Base-by-base conservation (phyloP, 225 moss, liverwort and hornwort genomes). In the Ulota crispa region DNA sequence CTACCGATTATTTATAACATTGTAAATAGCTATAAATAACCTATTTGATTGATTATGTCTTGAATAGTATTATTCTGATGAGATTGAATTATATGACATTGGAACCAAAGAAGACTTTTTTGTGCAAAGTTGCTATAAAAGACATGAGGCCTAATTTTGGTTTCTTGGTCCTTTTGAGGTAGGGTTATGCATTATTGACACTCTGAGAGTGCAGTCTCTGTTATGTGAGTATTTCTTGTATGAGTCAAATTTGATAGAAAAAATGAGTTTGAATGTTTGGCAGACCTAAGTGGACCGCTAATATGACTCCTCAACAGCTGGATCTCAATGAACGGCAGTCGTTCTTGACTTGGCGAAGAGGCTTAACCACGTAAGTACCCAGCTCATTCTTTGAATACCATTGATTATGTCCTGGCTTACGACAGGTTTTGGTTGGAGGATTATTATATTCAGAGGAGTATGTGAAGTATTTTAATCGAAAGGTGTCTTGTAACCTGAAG, bases 281-380 rank as follows among this genome's bases (percentile, higher is more conserved):
- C 93, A 98, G 97, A 84, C 99, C 99, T 7, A 75, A 89, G 54
- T 99, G 96, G 99, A 90, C 80, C 60, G 83, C 92, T 9, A 92
- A 88, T 34, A 96, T 93, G 96, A 99, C 93, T 47, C 91, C 92
- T n/a, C 93, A 99, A 57, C 85, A 94, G 83, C 85, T 99, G 57
- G 94, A 99, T 81, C 87, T 92, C 30, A 89, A 90, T 73, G 99
- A 99, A 84, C 91, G 92, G 20, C 92, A 94, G 81, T 74, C 93
- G 7, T 99, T 99, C 83, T 81, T 99, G 85, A 89, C 84, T 76
- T 99, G 99, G 99, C 93, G 96, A 68, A 89, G 96, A 82, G 94
- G 96, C 65, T 88, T 99, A 78, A 96, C 94, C 50, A 69, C 78
- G 93, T 96, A 84, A 78, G 87, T n/a, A n/a, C 34, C 0, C 21